These are phyloP conservation scores for Botryosphaeria dothidea DNA, from an alignment of 2,329 filamentous ascomycete species.

Conservation along the genomic window DNA sequence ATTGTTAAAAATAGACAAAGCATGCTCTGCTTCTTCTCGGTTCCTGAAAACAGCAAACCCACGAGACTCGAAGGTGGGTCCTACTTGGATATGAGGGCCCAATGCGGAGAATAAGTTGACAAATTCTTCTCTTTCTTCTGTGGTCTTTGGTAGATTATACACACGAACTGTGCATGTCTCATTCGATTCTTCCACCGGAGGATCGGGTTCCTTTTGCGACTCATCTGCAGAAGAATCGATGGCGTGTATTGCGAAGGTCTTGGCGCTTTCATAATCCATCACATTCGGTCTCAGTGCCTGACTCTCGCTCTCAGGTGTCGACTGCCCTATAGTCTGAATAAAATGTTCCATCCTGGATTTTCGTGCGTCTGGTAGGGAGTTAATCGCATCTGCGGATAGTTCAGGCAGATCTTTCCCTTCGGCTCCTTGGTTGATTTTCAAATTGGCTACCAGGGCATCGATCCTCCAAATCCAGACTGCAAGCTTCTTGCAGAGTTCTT, in stretches of 20 bases:
- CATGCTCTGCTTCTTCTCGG: constrained; percentile 21
- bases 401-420: neutral
- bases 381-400: neutral
- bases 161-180: neutral
- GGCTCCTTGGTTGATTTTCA: no score
- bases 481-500: no score
- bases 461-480: no score
- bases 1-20: constrained; percentile 25
- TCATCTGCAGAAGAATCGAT: neutral
- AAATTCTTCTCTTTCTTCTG: neutral
- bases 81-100: neutral
- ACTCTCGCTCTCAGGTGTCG: neutral
- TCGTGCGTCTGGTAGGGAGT: neutral
- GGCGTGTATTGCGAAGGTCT: neutral
- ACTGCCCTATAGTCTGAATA: neutral
- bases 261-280: neutral
- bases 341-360: neutral
- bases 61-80: constrained; percentile 9
- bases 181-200: neutral
- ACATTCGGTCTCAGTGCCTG: no score
- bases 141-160: neutral
- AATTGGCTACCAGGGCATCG: no score
- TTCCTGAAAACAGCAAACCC: constrained; percentile 27
- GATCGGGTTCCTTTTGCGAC: no score
- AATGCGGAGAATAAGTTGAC: neutral